Base-by-base conservation (phyloP, 768 basidiomycete genomes). In the Auricularia heimuer region DNA sequence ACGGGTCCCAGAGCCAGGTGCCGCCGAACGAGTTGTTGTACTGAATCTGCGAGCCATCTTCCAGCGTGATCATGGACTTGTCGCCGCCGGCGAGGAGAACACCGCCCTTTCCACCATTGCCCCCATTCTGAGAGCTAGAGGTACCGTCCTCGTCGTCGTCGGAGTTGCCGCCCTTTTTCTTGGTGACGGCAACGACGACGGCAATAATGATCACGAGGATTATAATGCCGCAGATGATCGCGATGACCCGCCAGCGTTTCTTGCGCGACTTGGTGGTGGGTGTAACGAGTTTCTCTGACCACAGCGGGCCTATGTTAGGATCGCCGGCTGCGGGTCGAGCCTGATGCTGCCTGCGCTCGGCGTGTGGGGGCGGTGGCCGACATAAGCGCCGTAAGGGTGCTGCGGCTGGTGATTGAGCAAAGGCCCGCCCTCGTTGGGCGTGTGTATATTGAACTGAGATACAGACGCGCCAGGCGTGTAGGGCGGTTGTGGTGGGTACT, bases 11-110 rank as follows among this genome's bases (percentile, higher is more conserved):
- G 71, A 93, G 91, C 97, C 97, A 99, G 66, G 72, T 79, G 2
- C 97, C 97, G 67, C 93, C 93, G 71, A 91, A 91, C 1, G 81
- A 54, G 75, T 98, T 98, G 54, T 69, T 70, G 76, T 98, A 99
- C 0, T 78, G 85, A 73, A 95, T 90, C 1, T 86, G 90, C 8
- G 85, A 81, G 7, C 96, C 96, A 72, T 97, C 89, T 11, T 90
- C 91, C 70, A 82, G 82, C 1, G 86, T 89, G 65, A 96, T 78
- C 8, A 77, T 81, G 65, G 83, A 88, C 18, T 94, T 94, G 70
- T 92, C 85, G 24, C 85, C 85, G 63, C 96, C 96, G 0, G 85
- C 88, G 33, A 92, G 56, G 8, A 35, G 14, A 8, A 60, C 24
- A 10, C 24, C 24, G 56, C 56, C 54, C 18, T n/a, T n/a, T 7